Base-by-base conservation (phyloP, 2,329 filamentous ascomycete species). In the Hypoxylon sp. region DNA sequence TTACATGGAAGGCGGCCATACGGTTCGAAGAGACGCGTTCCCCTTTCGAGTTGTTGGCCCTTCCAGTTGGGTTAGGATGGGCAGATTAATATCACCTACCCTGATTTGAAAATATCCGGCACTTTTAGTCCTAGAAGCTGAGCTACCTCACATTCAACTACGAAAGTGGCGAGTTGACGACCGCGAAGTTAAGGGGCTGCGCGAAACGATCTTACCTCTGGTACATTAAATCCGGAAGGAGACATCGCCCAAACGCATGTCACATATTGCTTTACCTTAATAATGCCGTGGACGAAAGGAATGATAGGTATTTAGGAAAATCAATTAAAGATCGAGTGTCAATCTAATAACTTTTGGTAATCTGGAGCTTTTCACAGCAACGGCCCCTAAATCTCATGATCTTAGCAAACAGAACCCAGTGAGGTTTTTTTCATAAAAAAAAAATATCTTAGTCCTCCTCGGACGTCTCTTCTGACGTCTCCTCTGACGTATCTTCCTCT, bases 391-490 rank as follows among this genome's bases (percentile, higher is more conserved):
- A 3, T 25, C 19, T 1, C 7, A n/a, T 41, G 25, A 25, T 19
- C 28, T 52, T 13, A 2, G 9, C n/a, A 46, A 6, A 36, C 11
- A 3, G n/a, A 19, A 28, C 51, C 3, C 14, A 46, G 9, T 25
- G 23, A 14, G 2, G 13, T 43, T 17, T 17, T 19, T 17, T 23
- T 23, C 5, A n/a, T 23, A 23, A 23, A 23, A 23, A 23, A 23
- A 23, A 23, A 23, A 23, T 2, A 23, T 23, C 23, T 23, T 5
- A 23, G 7, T 46, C 43, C 19, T 21, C 55, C 61, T 58, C 23
- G 2, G 23, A 23, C 23, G 23, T 23, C 23, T 23, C 49, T 41
- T 56, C 21, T 60, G 36, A 11, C 63, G 30, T 34, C 57, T 68
- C 30, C 32, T 11, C 5, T 5, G 23, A 2, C 23, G 23, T 23